phyloP scores from a whole-genome alignment of 495 filamentous ascomycete genomes.

The Lentithecium fluviatile region DNA sequence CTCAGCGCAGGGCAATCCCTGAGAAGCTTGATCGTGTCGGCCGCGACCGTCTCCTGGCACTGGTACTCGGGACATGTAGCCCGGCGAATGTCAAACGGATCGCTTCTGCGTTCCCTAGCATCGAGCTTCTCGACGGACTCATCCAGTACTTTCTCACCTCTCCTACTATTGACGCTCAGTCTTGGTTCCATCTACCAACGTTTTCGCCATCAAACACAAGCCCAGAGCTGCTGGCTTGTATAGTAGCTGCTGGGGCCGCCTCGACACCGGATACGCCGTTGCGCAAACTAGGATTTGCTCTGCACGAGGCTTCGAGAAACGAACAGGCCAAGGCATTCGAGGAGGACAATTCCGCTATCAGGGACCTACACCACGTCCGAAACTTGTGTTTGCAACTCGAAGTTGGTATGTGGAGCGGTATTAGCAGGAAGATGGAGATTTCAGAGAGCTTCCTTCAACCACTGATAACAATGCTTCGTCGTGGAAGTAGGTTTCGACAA shows the following conservation, averaged over 20 bases:
- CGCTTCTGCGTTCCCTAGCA: constrained; percentile 60
- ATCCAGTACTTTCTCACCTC: constrained; percentile 60
- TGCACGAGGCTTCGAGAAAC: constrained; percentile 59
- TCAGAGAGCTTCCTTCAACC: constrained; percentile 59
- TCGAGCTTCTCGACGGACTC: constrained; percentile 57
- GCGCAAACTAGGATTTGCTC: constrained; percentile 61
- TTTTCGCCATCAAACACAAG: constrained; percentile 48
- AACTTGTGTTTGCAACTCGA: constrained; percentile 56
- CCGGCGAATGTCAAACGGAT: neutral
- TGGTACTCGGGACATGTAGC: neutral
- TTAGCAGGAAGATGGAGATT: constrained; percentile 66
- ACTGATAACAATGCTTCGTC: constrained; percentile 49
- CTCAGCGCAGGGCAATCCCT: constrained; percentile 40
- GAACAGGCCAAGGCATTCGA: constrained; percentile 56
- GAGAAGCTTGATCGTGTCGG: constrained; percentile 50
- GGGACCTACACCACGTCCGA: constrained; percentile 56
- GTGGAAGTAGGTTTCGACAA: constrained; percentile 45
- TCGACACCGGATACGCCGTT: constrained; percentile 55
- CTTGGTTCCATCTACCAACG: constrained; percentile 59
- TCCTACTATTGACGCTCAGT: constrained; percentile 50
- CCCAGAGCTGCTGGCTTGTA: constrained; percentile 56
- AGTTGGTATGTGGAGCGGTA: constrained; percentile 66
- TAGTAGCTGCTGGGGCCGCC: constrained; percentile 58
- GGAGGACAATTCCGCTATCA: constrained; percentile 56
- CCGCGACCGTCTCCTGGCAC: constrained; percentile 2